Base-by-base conservation (phyloP, 2,329 filamentous ascomycete genomes). In the Daldinia sp. region DNA sequence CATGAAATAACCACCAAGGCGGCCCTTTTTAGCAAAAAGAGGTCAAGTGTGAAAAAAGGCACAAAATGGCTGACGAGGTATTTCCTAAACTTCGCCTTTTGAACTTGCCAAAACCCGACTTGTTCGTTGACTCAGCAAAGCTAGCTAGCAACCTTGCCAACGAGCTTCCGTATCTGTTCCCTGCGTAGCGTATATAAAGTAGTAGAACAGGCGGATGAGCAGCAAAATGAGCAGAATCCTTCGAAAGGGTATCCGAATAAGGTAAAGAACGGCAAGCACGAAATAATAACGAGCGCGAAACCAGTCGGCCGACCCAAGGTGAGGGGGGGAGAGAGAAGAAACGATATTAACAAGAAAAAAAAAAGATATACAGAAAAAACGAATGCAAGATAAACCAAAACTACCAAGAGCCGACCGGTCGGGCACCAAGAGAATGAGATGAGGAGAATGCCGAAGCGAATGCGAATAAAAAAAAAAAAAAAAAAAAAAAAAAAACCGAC, bases 351-450 rank as follows among this genome's bases (percentile, higher is more conserved):
- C 28, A 37, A 56, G 41, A 26, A 48, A 63, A 51, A 35, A 53
- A 51, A 30, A 60, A 61, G 54, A 15, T 7, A 18, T 20, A 54
- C 15, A 64, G 4, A 13, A 33, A 57, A 64, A 64, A 13, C 7
- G 33, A 57, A 67, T 33, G 12, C 15, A 51, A 33, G 44, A 48
- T 23, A 23, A 23, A 23, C 20, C 1, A 53, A 54, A 6, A 12
- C 30, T 51, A 56, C 65, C 62, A 39, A 62, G 48, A 68, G 65
- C 68, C 68, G 68, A 66, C 65, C 65, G 59, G 68, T 68, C 65
- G 68, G 63, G 44, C 23, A 58, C 63, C 56, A 60, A 60, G 12
- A 15, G 56, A 59, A 57, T 2, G 46, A 13, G 46, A 48, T 55
- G 9, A 51, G 23, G 33, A 35, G 13, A 18, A 50, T 50, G 46